phyloP scores from a whole-genome alignment of 345 rosid genomes.

The Linum trigynum region DNA sequence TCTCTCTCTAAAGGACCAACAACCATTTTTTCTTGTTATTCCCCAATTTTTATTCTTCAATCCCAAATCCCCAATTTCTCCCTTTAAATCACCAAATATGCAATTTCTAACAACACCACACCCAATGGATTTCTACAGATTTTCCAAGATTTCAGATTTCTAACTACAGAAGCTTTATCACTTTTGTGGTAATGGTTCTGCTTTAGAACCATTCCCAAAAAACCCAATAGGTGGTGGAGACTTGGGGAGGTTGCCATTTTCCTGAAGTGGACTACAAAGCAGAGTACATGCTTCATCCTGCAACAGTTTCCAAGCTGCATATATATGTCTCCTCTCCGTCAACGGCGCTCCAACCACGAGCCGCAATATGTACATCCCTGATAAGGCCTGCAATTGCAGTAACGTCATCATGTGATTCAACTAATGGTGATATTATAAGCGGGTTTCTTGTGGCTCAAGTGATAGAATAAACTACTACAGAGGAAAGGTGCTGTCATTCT shows the following conservation, averaged over 20 bases:
- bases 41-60: no score
- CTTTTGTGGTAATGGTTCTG: no score
- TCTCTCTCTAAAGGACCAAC: no score
- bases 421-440: no score
- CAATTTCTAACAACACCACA: no score
- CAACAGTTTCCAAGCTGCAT: conserved; percentile 64
- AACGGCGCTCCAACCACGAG: conserved; percentile 81
- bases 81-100: no score
- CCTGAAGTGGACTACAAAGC: conserved; percentile 16
- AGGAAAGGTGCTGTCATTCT: conserved; percentile 6
- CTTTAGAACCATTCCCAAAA: no score
- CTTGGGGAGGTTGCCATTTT: neutral
- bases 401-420: neutral
- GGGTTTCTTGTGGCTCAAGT: neutral
- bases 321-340: conserved; percentile 77
- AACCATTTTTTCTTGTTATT: no score
- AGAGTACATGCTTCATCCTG: conserved; percentile 53
- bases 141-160: no score
- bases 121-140: no score
- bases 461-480: neutral
- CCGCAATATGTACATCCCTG: conserved; percentile 49
- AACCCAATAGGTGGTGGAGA: neutral
- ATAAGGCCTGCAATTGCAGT: conserved; percentile 39
- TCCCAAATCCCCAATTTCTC: no score
- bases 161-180: no score